Evolutionary conservation across 1,139 yeast species (phyloP), one percentile per base, ranked within the genome.

Genomic region (Blastobotrys ciferrii): DNA sequence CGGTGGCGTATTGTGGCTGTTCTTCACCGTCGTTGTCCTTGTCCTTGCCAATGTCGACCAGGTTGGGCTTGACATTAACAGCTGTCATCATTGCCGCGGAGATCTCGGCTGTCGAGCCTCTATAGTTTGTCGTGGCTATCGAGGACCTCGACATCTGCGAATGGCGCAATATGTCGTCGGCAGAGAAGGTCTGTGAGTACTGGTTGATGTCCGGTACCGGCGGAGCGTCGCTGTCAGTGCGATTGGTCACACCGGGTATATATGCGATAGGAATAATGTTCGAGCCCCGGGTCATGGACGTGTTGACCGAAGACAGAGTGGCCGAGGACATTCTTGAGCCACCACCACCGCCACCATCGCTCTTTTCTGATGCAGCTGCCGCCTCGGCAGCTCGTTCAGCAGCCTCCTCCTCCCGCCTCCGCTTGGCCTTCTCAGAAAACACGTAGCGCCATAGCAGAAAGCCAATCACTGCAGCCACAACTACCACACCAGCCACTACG

Each of bases 251-350:
- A 35, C 97, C 97, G 0, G 97, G 97, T 52, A 89, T 87, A 64
- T 89, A 89, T 1, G 95, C 96, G 55, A 89, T 84, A n/a, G 96
- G 96, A 53, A 89, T 77, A 53, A 91, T 82, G 65, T 91, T 89
- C 6, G 95, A 85, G 3, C 94, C 95, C 56, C 85, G 80, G 6
- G 92, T 83, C 47, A 84, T 44, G 15, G 56, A 46, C 12, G 62
- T 56, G 46, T 58, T 58, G 28, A 59, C 53, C 14, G 62, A 52
- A 5, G 60, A 52, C 43, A 58, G 43, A 1, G 63, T 58, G 11
- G 55, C 57, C 11, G 55, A 45, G 2, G 63, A 58, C 51, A 51
- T 48, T 43, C 62, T 48, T 14, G 49, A 18, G 25, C 17, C 15
- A 12, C 25, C 45, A 3, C 42, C 42, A 9, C 42, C 45, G 28